Evolutionary conservation across 257 asterid species (phyloP), one percentile per base, ranked within the genome.

Genomic region (Solanum lycopersicoides): DNA sequence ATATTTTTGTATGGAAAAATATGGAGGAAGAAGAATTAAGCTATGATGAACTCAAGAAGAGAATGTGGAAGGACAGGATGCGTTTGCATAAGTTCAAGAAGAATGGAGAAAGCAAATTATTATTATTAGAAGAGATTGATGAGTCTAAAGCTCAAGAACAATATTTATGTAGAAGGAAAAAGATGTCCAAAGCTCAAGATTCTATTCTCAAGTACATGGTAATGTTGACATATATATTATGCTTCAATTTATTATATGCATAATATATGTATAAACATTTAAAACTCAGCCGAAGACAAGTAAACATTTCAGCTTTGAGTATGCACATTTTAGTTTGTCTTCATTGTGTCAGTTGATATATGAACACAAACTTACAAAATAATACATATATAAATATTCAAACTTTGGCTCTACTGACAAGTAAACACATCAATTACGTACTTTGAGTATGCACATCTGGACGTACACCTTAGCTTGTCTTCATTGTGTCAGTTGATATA

Each of bases 41-140:
- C 56, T 75, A 75, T 2, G 93, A 91, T 28, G 95, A 91, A 85
- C 72, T 91, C 86, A 93, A 91, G 74, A 91, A 75, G 44, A 69
- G 94, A 72, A 91, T 93, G 93, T 89, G 94, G 95, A 93, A 89
- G 90, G 95, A 93, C 53, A 90, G 91, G 0, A 90, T 91, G 71
- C 85, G 87, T 87, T 91, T 91, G 82, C 88, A 90, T 75, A 88
- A 91, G 87, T 88, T 93, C 86, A 93, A 90, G 80, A 92, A 90
- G 83, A 89, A 72, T 15, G 89, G 90, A 65, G 91, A 88, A 11
- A 86, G 10, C 86, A 88, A 77, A 89, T 66, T 66, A 69, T 14
- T 28, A 68, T 9, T 7, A 0, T 34, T n/a, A 11, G 73, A 63
- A 89, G 90, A 3, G 93, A 89, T 82, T 89, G 82, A 74, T 73